A percentile compares a stretch with the other conserved stretches of the same genome.
phyloP scores from a whole-genome alignment of 2,329 filamentous ascomycete genomes.

The Hymenoscyphus salicellus region DNA sequence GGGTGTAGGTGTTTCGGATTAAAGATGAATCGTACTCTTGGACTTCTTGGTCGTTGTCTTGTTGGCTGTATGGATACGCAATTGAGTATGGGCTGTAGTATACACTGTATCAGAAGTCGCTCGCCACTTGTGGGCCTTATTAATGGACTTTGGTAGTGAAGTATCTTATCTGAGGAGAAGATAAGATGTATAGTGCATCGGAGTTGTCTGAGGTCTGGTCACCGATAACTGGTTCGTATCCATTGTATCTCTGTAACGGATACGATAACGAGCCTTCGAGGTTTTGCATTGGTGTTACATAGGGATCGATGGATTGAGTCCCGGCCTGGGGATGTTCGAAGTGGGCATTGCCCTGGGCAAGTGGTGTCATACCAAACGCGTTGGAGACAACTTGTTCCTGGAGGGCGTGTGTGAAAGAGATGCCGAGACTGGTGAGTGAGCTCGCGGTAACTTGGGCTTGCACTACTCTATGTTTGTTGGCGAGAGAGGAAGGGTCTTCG shows the following conservation, averaged over 20 bases:
- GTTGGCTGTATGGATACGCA: background rate
- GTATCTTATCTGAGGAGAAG: too few species aligned
- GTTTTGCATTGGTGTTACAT: too few species aligned
- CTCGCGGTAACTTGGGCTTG: background rate
- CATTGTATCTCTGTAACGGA: background rate
- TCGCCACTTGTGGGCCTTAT: too few species aligned
- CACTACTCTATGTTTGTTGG: too few species aligned
- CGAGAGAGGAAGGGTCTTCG: background rate
- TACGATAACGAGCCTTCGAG: background rate
- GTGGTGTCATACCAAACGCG: background rate
- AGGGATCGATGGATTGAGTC: too few species aligned
- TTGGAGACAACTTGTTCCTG: background rate
- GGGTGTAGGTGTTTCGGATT: background rate
- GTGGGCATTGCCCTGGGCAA: too few species aligned
- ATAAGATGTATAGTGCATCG: too few species aligned
- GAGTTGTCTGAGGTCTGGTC: too few species aligned
- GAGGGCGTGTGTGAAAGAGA: background rate
- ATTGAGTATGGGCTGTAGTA: too few species aligned
- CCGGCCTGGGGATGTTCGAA: too few species aligned
- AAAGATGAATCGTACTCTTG: background rate
- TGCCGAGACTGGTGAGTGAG: background rate
- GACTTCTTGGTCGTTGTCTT: background rate
- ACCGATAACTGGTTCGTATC: background rate
- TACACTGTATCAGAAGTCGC: too few species aligned
- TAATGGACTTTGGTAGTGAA: background rate